Base-by-base conservation (phyloP, 352 stramenopile genomes). In the Phytopythium oedochilum region DNA sequence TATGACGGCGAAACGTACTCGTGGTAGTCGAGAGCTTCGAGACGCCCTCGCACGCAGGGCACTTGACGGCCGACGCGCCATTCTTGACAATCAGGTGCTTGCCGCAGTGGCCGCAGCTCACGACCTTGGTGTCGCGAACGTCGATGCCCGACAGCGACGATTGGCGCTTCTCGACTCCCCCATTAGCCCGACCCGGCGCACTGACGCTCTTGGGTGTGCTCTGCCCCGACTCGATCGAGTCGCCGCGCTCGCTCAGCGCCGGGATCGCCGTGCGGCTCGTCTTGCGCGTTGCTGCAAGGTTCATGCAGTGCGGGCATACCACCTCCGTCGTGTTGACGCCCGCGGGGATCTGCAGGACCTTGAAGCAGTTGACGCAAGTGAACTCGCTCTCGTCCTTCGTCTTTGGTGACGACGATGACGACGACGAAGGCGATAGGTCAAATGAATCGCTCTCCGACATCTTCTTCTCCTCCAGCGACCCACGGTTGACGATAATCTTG, bases 71-170 rank as follows among this genome's bases (percentile, higher is more conserved):
- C 6, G 83, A 85, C 25, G 85, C 79, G 6, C 71, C 72, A 39
- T 83, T 88, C 59, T 89, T 91, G 9, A 92, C 83, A 29, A 91
- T 86, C 60, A 95, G 62, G 45, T 92, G 82, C 54, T 95, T 92
- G 55, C 66, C 73, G 59, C 86, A 95, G 59, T 95, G 83, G 7
- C 82, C 83, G 42, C 86, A 95, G 54, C 77, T 91, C 49, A 95
- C 81, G 36, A 93, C 77, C 66, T 91, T 93, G 4, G 81, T 93
- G 46, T 93, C 80, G 39, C 78, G 80, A 9, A 87, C 70, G 53
- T 92, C 79, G 26, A 89, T 71, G 18, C 53, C 73, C 26, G 71
- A 70, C 46, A 74, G 38, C 15, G 62, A 78, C 4, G 64, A 51
- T 28, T 25, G 17, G 10, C n/a, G 47, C n/a, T 34, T 38, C 5